Conservation (phyloP, 345 rosid genomes). For the Jatropha curcas region DNA sequence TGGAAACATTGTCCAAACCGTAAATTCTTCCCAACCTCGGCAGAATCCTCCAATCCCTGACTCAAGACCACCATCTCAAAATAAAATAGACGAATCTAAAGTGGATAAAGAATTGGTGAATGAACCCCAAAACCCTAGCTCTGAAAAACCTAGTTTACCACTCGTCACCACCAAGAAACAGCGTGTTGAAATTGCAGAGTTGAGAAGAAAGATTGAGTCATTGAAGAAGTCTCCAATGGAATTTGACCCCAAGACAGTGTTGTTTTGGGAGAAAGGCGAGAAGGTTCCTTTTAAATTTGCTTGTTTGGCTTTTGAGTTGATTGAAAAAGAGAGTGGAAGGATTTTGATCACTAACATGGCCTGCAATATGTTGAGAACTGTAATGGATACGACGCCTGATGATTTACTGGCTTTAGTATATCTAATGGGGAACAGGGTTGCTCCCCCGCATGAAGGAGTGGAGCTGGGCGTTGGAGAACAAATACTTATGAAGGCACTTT, state of each 20-base stretch:
- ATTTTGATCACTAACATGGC: conserved; percentile 85
- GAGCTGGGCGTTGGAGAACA: conserved; percentile 92
- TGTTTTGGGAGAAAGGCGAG: conserved; percentile 69
- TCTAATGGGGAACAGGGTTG: conserved; percentile 70
- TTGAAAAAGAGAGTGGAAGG: conserved; percentile 67
- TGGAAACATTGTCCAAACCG: conserved; percentile 15
- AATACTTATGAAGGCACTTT: conserved; percentile 70
- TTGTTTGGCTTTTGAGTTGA: conserved; percentile 66
- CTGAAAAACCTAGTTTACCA: conserved; percentile 10
- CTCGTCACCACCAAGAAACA: conserved; percentile 28
- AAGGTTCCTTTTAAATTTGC: conserved; percentile 80
- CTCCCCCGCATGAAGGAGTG: conserved; percentile 91
- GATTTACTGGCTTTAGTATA: conserved; percentile 74
- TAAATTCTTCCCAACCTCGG: not conserved
- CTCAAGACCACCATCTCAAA: not conserved
- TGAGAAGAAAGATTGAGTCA: conserved; percentile 57
- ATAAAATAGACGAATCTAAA: not conserved
- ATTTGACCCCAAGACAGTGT: conserved; percentile 55
- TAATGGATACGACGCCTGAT: conserved; percentile 70
- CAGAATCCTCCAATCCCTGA: not conserved
- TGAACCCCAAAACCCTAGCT: conserved; percentile 26
- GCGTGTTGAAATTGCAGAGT: conserved; percentile 29
- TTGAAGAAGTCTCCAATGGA: conserved; percentile 71
- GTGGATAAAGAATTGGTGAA: not conserved
- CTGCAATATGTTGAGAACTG: conserved; percentile 81